Base-by-base conservation (phyloP, 169 alveolate genomes). In the Theileria orientalis region DNA sequence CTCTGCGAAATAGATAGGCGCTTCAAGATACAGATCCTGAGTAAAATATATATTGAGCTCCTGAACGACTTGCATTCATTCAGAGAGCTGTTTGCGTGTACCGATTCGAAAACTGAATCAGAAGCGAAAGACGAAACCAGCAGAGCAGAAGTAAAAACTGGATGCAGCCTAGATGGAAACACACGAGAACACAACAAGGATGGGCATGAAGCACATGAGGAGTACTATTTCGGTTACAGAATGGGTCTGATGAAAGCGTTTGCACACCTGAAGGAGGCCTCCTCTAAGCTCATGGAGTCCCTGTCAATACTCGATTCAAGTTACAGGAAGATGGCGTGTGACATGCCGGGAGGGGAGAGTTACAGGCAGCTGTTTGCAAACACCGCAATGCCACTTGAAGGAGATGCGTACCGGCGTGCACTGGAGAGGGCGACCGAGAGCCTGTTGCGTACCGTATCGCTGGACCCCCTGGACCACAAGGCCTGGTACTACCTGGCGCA, bases 401-500 rank as follows among this genome's bases (percentile, higher is more conserved):
- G 27, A 25, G 66, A 56, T 5, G 21, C 14, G 14, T 56, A 56
- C 42, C 14, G 41, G 42, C 14, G 8, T 56, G 21, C 44, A 27
- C 3, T 56, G 66, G 21, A 56, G 41, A 1, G 14, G 41, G 66
- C 42, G 6, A 56, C 66, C 0, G 66, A 56, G 21, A 29, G 23
- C 19, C 32, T 76, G 27, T 35, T 76, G 46, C 21, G 66, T 29
- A 37, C 86, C 27, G 64, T 76, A 25, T 57, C 74, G 0, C 30
- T 76, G 1, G 78, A 76, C 62, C 86, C 86, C 25, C 40, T 35
- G 29, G 49, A 62, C 57, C 27, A 42, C 66, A 76, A 68, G 80
- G 77, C 80, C 5, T 76, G 86, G 86, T 30, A 64, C 33, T 76
- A 76, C 44, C 64, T 76, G 74, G 78, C 86, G 33, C 86, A 76